These are phyloP conservation scores for Irpex rosettiformis DNA, from an alignment of 1,284 basidiomycete genomes.

Conservation along the genomic window DNA sequence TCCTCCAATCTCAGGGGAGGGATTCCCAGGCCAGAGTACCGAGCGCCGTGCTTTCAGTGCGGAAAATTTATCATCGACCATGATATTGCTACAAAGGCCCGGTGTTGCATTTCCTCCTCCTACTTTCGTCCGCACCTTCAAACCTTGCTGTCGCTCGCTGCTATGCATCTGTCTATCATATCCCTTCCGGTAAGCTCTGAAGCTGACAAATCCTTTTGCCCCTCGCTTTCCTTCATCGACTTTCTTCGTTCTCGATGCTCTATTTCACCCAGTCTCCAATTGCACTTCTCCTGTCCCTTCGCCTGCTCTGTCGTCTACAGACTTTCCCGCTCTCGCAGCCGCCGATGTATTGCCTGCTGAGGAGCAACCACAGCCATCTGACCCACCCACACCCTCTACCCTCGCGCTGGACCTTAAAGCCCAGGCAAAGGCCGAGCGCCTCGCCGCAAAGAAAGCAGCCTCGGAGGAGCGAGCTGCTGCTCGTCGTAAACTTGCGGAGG, in stretches of 20 bases:
- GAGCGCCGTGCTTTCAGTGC: conserved; percentile 81
- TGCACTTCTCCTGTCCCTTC: conserved; percentile 44
- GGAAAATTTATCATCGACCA: conserved; percentile 67
- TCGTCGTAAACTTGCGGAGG: conserved; percentile 47
- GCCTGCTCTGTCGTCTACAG: conserved; percentile 55
- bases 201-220: conserved; percentile 32
- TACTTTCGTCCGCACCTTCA: conserved; percentile 9
- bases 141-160: conserved; percentile 25
- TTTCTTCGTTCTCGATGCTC: conserved; percentile 17
- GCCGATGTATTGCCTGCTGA: conserved; percentile 28
- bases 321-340: conserved; percentile 58
- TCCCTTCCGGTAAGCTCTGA: conserved; percentile 31
- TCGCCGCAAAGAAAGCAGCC: conserved; percentile 59
- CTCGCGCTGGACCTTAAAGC: conserved; percentile 33
- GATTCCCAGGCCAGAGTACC: conserved; percentile 71
- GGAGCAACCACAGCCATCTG: conserved; percentile 27
- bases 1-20: conserved; percentile 57
- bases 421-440: conserved; percentile 48
- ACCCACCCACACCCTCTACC: conserved; percentile 9
- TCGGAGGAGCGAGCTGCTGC: conserved; percentile 59
- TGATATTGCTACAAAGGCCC: conserved; percentile 40
- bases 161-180: conserved; percentile 19
- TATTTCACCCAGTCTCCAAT: conserved; percentile 43
- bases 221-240: conserved; percentile 10
- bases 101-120: conserved; percentile 24